A percentile compares a stretch with the other conserved stretches of the same genome.
Evolutionary conservation across 1,139 yeast species (phyloP).

Genomic region (Starmera stellimalicola): DNA sequence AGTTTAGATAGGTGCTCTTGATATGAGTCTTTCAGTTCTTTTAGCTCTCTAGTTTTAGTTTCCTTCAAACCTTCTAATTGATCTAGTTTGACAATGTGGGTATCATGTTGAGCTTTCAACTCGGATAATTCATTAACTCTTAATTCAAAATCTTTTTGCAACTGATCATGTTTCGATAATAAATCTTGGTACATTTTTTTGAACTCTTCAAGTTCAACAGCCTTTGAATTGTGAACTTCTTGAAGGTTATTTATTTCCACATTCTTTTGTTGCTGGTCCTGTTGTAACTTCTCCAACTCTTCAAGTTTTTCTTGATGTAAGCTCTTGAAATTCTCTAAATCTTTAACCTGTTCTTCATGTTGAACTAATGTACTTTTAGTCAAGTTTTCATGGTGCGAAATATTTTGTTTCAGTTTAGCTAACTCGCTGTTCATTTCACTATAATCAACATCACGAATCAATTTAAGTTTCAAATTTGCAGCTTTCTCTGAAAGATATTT

Average conservation of each 20-base stretch:
- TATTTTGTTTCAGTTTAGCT: slow-evolving; percentile 8
- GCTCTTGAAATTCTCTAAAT: background rate
- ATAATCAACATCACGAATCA: slow-evolving; percentile 19
- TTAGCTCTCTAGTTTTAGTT: background rate
- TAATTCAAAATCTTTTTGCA: background rate
- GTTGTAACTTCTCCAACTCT: background rate
- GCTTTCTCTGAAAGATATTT: slow-evolving; percentile 21
- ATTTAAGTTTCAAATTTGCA: background rate
- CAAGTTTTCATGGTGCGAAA: slow-evolving; percentile 8
- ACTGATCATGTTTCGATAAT: background rate
- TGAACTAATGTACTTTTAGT: slow-evolving; percentile 9
- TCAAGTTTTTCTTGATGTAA: background rate
- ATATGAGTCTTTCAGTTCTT: background rate
- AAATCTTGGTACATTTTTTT: background rate
- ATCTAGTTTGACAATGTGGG: background rate
- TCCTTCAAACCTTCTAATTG: slow-evolving; percentile 2
- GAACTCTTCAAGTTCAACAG: background rate
- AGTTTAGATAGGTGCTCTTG: background rate
- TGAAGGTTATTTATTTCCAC: background rate
- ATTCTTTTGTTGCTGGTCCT: background rate
- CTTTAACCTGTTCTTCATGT: background rate
- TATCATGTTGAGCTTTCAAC: slow-evolving; percentile 8
- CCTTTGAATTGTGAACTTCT: background rate
- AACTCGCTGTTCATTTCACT: slow-evolving; percentile 15
- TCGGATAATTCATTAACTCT: slow-evolving; percentile 1